phyloP scores from a whole-genome alignment of 305 asterid species.

The Fraxinus floribunda region DNA sequence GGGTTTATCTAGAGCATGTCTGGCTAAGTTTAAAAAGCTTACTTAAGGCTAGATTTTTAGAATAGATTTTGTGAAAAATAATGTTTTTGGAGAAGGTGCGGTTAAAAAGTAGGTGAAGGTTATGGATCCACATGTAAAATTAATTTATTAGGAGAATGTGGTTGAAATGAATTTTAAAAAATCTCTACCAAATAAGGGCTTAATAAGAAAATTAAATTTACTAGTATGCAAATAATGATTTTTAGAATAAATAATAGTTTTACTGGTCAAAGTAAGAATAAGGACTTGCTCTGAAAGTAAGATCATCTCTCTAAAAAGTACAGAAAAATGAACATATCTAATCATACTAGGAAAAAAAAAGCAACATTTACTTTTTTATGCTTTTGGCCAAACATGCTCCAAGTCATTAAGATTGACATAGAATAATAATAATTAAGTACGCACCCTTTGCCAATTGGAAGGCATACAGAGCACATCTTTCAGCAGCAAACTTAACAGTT shows the following conservation, averaged over 20 bases:
- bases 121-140: background rate
- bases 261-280: background rate
- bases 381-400: background rate
- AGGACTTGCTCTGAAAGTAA: background rate
- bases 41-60: background rate
- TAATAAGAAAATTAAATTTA: background rate
- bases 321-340: background rate
- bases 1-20: background rate
- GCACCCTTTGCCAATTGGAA: conserved; percentile 84
- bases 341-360: background rate
- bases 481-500: conserved; percentile 89
- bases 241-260: background rate
- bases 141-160: background rate
- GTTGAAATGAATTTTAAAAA: background rate
- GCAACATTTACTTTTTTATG: background rate
- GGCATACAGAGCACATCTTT: conserved; percentile 86
- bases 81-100: background rate
- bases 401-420: conserved; percentile 2
- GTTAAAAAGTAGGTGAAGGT: background rate
- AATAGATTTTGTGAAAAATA: background rate
- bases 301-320: background rate
- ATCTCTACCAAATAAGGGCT: background rate
- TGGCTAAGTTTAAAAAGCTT: background rate
- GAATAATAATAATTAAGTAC: background rate
- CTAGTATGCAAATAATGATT: background rate